Evolutionary conservation across 176 grass and related monocot genomes (phyloP).

Genomic region (Secale cereale): DNA sequence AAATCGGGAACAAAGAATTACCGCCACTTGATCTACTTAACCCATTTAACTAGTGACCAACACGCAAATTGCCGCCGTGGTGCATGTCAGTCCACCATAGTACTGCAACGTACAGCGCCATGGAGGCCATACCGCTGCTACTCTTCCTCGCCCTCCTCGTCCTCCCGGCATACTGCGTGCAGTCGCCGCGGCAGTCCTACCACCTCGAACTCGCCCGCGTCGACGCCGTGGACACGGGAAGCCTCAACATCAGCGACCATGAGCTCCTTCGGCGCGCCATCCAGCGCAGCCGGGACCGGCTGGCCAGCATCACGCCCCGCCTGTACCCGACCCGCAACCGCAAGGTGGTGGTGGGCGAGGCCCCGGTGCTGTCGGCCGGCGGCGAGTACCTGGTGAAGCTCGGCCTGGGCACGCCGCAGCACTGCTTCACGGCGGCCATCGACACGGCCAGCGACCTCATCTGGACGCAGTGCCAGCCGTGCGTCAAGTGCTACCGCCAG

Average conservation of each 20-base stretch:
- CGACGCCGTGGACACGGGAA: slow-evolving; percentile 5
- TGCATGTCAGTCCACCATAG: not conserved
- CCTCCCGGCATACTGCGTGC: slow-evolving; percentile 12
- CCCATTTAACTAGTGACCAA: not conserved
- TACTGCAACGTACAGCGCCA: not conserved
- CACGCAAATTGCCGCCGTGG: not conserved
- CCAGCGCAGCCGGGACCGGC: slow-evolving; percentile 42
- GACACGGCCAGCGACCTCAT: slow-evolving; percentile 62
- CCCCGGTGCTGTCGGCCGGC: slow-evolving; percentile 19
- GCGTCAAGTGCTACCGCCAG: slow-evolving; percentile 51
- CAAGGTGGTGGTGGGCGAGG: slow-evolving; percentile 18
- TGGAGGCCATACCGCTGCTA: slow-evolving; percentile 15
- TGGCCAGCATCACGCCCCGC: not conserved
- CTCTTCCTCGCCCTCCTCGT: slow-evolving; percentile 35
- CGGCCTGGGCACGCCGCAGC: slow-evolving; percentile 47
- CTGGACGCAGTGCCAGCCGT: slow-evolving; percentile 64
- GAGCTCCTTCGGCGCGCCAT: slow-evolving; percentile 43
- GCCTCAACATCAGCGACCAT: slow-evolving; percentile 34
- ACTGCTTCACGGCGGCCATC: slow-evolving; percentile 31
- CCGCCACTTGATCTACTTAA: not conserved
- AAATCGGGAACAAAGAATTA: not conserved
- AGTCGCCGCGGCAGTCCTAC: slow-evolving; percentile 2
- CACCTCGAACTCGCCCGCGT: slow-evolving; percentile 43
- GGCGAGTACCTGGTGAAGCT: slow-evolving; percentile 61
- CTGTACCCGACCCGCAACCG: not conserved